Percentiles rank a stretch among this genome's conserved stretches.
These are phyloP conservation scores for Nannochloropsis gaditana DNA, from an alignment of 108 stramenopile genomes.

Conservation along the genomic window DNA sequence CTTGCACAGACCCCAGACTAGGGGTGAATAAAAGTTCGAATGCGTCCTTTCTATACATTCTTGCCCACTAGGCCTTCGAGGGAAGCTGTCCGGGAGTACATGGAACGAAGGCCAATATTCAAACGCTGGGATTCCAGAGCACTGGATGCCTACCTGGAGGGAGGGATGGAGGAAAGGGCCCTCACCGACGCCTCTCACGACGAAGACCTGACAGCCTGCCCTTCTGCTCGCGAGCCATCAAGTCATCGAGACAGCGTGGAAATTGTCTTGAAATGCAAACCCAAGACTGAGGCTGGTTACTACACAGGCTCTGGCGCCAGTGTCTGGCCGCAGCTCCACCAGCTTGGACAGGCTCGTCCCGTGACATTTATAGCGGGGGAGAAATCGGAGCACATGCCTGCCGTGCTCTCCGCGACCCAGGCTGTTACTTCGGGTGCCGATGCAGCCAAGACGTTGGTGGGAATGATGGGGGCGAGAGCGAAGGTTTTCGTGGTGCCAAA, in stretches of 20 bases:
- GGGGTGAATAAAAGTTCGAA: too few relatives aligned
- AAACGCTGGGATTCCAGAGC: constrained; percentile 15
- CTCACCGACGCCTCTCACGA: not conserved
- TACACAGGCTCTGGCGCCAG: not conserved
- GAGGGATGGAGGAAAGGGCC: not conserved
- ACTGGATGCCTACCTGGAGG: not conserved
- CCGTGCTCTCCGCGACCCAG: not conserved
- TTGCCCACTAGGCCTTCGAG: not conserved
- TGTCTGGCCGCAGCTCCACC: not conserved
- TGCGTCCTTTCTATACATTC: not conserved
- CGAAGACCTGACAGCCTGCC: not conserved
- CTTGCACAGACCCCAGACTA: too few relatives aligned
- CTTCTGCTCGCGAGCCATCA: not conserved
- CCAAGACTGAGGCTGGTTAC: constrained; percentile 16
- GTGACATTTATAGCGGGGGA: constrained; percentile 12
- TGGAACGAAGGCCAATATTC: not conserved
- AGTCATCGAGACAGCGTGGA: too few relatives aligned
- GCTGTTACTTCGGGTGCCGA: not conserved
- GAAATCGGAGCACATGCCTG: not conserved
- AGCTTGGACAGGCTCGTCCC: not conserved
- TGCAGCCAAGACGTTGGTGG: not conserved
- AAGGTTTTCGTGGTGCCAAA: not conserved
- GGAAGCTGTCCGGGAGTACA: not conserved
- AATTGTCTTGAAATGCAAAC: not conserved
- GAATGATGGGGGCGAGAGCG: not conserved